These are phyloP conservation scores for Dryadomyces quercus-mongolicae DNA, from an alignment of 2,329 filamentous ascomycete genomes.

Conservation along the genomic window DNA sequence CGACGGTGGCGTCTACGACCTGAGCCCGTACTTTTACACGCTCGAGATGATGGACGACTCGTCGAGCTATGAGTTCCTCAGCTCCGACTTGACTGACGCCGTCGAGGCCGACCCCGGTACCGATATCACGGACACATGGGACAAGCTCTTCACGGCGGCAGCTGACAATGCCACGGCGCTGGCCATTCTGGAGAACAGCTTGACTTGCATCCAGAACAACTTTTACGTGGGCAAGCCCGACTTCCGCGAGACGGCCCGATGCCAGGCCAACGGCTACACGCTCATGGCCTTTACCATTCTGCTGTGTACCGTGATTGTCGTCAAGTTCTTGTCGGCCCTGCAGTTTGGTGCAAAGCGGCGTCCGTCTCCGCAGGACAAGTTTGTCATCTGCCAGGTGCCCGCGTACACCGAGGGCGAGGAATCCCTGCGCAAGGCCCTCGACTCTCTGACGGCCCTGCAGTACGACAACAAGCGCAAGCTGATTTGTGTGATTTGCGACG, in stretches of 20 bases:
- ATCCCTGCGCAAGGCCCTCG: conserved; percentile 79
- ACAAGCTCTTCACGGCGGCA: conserved; percentile 35
- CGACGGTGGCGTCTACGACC: conserved; percentile 66
- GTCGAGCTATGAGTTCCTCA: conserved; percentile 57
- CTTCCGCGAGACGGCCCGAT: conserved; percentile 65
- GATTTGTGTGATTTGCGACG: conserved; percentile 91
- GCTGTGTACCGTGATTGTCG: conserved; percentile 63
- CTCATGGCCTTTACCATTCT: conserved; percentile 79
- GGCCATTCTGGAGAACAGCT: conserved; percentile 46
- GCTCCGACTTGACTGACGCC: conserved; percentile 51
- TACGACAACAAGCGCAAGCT: conserved; percentile 99
- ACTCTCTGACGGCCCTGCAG: conserved; percentile 85
- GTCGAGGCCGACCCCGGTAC: conserved; percentile 66
- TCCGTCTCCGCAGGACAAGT: conserved; percentile 89
- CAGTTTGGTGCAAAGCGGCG: conserved; percentile 88
- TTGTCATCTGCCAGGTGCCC: conserved; percentile 95
- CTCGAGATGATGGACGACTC: conserved; percentile 43
- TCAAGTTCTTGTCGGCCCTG: conserved; percentile 87
- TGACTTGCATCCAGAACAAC: conserved; percentile 70
- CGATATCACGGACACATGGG: conserved; percentile 60
- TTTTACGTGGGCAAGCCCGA: conserved; percentile 79
- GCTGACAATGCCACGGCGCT: conserved; percentile 43
- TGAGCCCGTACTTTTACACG: conserved; percentile 86
- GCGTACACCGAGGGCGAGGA: conserved; percentile 98
- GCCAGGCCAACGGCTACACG: conserved; percentile 84